Conservation (phyloP, 495 filamentous ascomycete species). For the Hypoxylon cercidicola region DNA sequence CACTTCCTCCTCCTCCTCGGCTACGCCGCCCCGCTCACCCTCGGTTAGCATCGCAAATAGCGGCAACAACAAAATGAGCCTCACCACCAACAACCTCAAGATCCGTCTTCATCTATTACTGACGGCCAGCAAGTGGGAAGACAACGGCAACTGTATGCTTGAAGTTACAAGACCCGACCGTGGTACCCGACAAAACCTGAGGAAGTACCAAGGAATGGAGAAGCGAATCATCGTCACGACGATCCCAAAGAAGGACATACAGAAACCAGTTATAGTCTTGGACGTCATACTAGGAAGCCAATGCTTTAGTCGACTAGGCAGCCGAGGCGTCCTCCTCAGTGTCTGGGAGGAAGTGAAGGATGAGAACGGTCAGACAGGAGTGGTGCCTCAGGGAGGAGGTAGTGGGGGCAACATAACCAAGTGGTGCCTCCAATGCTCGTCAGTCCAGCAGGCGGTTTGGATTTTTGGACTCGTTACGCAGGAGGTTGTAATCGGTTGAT, state of each 20-base stretch:
- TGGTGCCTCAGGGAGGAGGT: conserved; percentile 74
- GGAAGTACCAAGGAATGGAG: conserved; percentile 67
- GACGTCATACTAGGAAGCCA: conserved; percentile 86
- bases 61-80: conserved; percentile 69
- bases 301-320: conserved; percentile 84
- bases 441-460: conserved; percentile 55
- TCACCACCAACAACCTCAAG: conserved; percentile 80
- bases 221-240: conserved; percentile 82
- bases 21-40: conserved; percentile 67
- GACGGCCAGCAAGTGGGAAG: conserved; percentile 82
- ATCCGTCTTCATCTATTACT: conserved; percentile 85
- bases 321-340: conserved; percentile 85
- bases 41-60: conserved; percentile 65
- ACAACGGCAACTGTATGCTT: conserved; percentile 84
- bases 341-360: conserved; percentile 85
- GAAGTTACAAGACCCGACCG: conserved; percentile 78
- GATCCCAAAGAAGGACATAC: conserved; percentile 66
- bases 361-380: conserved; percentile 72
- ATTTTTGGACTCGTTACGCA: conserved; percentile 57
- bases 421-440: conserved; percentile 81
- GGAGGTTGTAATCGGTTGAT: conserved; percentile 56
- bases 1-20: conserved; percentile 61
- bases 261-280: conserved; percentile 72
- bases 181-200: conserved; percentile 62
- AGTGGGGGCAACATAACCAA: conserved; percentile 76